These are phyloP conservation scores for Fallopia convolvulus DNA, from an alignment of 148 eudicot species.

Conservation along the genomic window DNA sequence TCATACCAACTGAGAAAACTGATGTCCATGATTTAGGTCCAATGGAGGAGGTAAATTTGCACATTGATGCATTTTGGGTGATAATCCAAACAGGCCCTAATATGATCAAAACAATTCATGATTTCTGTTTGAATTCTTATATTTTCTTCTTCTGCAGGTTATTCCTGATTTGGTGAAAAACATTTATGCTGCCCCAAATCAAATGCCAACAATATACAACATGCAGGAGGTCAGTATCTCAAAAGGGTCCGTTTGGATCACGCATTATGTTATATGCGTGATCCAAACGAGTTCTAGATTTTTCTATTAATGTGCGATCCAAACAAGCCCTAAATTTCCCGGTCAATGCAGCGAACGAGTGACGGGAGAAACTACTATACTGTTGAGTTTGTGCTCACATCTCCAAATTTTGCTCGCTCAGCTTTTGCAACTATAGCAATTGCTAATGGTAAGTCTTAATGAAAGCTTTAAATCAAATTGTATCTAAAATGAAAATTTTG, in stretches of 20 bases:
- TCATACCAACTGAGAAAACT: slow-evolving; percentile 69
- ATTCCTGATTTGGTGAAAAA: slow-evolving; percentile 38
- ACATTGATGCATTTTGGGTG: no score
- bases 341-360: slow-evolving; percentile 38
- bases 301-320: no score
- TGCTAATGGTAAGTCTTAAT: slow-evolving; percentile 59
- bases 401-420: slow-evolving; percentile 61
- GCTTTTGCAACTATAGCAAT: slow-evolving; percentile 80
- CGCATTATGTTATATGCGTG: neutral
- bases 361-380: slow-evolving; percentile 80
- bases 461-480: neutral
- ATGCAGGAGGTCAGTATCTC: slow-evolving; percentile 60
- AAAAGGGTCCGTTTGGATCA: neutral
- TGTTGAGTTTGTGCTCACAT: slow-evolving; percentile 63
- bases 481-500: neutral
- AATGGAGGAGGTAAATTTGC: slow-evolving; percentile 42
- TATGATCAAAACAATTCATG: neutral
- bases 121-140: neutral
- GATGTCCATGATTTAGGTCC: slow-evolving; percentile 84
- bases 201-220: slow-evolving; percentile 36
- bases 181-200: slow-evolving; percentile 75
- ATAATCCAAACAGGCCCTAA: no score
- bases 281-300: no score
- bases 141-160: slow-evolving; percentile 29
- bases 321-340: no score